These are phyloP conservation scores for Fusarium xyrophilum DNA, from an alignment of 2,329 filamentous ascomycete species.

Conservation along the genomic window DNA sequence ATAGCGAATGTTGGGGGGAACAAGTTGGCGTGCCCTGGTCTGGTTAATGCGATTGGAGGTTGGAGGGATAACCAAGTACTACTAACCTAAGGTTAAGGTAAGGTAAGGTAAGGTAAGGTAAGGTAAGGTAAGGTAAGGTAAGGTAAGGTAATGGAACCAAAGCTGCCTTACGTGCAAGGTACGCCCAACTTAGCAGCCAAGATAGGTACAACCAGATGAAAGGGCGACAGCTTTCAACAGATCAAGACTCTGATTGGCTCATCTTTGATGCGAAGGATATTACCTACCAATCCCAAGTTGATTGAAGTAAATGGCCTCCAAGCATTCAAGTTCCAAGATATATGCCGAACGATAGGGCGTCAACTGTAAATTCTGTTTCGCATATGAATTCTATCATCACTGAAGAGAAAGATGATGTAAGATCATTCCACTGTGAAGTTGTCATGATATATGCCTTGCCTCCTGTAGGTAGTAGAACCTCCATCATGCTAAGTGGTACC, in stretches of 20 bases:
- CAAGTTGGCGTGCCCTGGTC: conserved; percentile 1
- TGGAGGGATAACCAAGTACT: neutral
- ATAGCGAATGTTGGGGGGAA: conserved; percentile 7
- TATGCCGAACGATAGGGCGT: too few relatives aligned
- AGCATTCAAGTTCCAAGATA: neutral
- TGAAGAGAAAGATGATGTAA: neutral
- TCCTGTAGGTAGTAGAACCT: too few relatives aligned
- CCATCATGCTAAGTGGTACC: neutral
- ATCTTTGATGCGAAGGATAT: neutral
- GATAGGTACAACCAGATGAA: conserved; percentile 2
- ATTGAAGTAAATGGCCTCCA: too few relatives aligned
- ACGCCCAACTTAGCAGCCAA: neutral
- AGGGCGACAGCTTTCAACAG: conserved; percentile 38
- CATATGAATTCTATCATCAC: neutral
- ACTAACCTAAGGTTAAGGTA: neutral
- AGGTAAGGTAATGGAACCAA: neutral
- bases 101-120: neutral
- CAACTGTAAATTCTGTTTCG: neutral
- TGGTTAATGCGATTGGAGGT: conserved; percentile 21
- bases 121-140: too few relatives aligned
- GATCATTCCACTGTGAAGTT: neutral
- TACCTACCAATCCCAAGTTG: too few relatives aligned
- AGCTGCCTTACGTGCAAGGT: neutral
- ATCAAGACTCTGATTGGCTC: conserved; percentile 31
- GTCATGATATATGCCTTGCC: neutral